Conservation (phyloP, 345 rosid genomes). For the Citrus glauca region DNA sequence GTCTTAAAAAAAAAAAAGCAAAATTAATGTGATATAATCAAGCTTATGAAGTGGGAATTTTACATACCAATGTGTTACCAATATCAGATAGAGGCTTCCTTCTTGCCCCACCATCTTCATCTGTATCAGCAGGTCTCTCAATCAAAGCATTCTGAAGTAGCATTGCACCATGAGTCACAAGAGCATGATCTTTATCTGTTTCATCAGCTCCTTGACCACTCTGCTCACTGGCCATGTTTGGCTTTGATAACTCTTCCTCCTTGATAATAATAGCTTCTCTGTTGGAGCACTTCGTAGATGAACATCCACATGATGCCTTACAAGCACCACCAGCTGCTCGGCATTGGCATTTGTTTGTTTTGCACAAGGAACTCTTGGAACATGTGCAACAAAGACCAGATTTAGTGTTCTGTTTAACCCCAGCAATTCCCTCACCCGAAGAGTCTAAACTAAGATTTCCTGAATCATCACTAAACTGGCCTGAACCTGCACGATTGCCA, state of each 20-base stretch:
- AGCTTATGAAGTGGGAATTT: neutral
- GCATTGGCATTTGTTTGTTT: conserved; percentile 79
- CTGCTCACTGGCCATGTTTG: conserved; percentile 10
- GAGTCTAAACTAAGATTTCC: conserved; percentile 22
- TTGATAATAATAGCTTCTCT: conserved; percentile 25
- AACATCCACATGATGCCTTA: conserved; percentile 66
- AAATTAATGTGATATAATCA: neutral
- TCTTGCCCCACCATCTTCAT: conserved; percentile 38
- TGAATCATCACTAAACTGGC: conserved; percentile 23
- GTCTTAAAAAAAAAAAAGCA: neutral
- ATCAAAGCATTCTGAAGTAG: conserved; percentile 72
- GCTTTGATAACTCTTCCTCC: conserved; percentile 21
- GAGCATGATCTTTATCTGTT: conserved; percentile 29
- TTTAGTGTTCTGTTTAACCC: conserved; percentile 15
- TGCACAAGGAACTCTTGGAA: conserved; percentile 59
- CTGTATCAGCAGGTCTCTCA: conserved; percentile 36
- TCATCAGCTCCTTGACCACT: conserved; percentile 37
- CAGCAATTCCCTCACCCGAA: conserved; percentile 22
- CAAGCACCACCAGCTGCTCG: conserved; percentile 60
- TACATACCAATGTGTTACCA: conserved; percentile 65
- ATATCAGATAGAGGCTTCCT: conserved; percentile 85
- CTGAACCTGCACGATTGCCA: conserved; percentile 28
- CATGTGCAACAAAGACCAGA: conserved; percentile 63
- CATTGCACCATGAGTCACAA: conserved; percentile 77
- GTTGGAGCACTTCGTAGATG: conserved; percentile 59